Conservation (phyloP, 2,329 filamentous ascomycete species). For the Eutypa lata region DNA sequence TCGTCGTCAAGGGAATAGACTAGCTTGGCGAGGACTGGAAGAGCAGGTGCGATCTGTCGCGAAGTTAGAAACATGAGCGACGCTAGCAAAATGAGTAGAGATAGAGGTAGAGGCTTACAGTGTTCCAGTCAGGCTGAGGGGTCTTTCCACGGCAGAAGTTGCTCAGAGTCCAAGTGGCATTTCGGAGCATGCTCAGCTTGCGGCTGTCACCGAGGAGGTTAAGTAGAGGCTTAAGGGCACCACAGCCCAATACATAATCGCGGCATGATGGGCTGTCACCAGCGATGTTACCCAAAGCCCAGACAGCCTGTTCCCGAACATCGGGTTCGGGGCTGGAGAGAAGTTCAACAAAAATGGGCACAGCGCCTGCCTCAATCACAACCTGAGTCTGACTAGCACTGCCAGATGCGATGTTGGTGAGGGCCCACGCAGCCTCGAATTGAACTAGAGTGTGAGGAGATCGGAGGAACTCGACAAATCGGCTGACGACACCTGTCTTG, state of each 20-base stretch:
- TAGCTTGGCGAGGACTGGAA: conserved; percentile 92
- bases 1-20: conserved; percentile 98
- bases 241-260: conserved; percentile 90
- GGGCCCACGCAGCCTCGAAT: conserved; percentile 97
- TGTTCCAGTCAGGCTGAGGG: conserved; percentile 96
- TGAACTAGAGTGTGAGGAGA: conserved; percentile 97
- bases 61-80: conserved; percentile 7
- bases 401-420: conserved; percentile 98
- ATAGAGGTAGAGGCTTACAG: conserved; percentile 57
- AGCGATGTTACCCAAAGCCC: conserved; percentile 97
- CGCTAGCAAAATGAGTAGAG: background rate
- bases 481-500: conserved; percentile 94
- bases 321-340: conserved; percentile 94
- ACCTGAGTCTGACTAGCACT: conserved; percentile 97
- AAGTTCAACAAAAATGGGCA: conserved; percentile 97
- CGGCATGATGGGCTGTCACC: conserved; percentile 97
- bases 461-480: conserved; percentile 97
- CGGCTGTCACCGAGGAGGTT: conserved; percentile 91
- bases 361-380: conserved; percentile 95
- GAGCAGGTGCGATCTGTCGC: conserved; percentile 80
- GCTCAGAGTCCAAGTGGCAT: conserved; percentile 98
- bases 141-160: conserved; percentile 99
- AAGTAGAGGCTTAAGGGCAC: conserved; percentile 86
- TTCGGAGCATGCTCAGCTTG: conserved; percentile 98
- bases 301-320: conserved; percentile 96